Evolutionary conservation across 108 stramenopile genomes (phyloP), one percentile per base, ranked within the genome.

Genomic region (Conticribra weissflogii): DNA sequence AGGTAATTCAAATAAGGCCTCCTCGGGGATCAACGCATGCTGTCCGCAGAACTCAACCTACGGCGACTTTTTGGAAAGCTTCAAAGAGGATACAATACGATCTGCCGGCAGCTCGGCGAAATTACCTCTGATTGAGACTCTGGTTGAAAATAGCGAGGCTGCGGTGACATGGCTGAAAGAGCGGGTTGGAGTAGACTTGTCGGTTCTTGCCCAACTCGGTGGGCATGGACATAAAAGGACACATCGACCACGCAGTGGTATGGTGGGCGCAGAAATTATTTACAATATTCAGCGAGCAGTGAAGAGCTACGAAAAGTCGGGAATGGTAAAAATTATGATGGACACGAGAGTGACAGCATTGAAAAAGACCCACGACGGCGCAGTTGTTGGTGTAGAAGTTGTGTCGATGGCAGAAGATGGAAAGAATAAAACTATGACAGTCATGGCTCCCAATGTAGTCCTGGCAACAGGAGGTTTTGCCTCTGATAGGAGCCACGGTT

Each of bases 1-100:
- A 32, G 96, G 96, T 7, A 97, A 97, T 62, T 95, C 93, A 59
- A 95, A 93, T 84, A 97, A 97, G 71, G 96, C 96, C 5, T 92
- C 91, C 18, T 91, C 89, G 15, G 96, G 96, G 3, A 95, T 95
- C 65, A 95, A 95, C 66, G 92, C 88, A n/a, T 94, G 85, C 71
- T 88, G 86, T 63, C 90, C 89, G 0, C 72, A 86, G 36, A 85
- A 89, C 49, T 65, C 81, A 19, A 85, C 83, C 3, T 81, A 79
- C 56, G 73, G 71, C 36, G 92, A 93, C 68, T 82, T 72, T 28
- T 24, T 89, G 2, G 87, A 92, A 25, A 62, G 70, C 32, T 97
- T 97, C 81, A 79, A 67, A 48, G 81, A 86, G 45, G 94, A 96
- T 63, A 96, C 92, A n/a, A 77, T 81, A 23, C 82, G 78, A 59